These are phyloP conservation scores for Crucihimalaya himalaica DNA, from an alignment of 345 rosid species.

Conservation along the genomic window DNA sequence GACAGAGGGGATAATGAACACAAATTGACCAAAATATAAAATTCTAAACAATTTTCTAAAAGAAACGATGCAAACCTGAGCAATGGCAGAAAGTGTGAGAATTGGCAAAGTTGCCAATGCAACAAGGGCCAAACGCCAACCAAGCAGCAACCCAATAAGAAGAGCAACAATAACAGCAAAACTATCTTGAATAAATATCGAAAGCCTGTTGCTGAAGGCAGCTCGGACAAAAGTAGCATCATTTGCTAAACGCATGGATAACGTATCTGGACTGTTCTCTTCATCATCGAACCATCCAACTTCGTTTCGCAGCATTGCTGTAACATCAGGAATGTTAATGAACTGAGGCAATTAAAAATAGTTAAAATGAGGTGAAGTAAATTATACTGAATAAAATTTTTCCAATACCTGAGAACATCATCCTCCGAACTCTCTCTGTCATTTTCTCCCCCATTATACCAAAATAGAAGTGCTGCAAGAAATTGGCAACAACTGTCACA, in stretches of 20 bases:
- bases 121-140: slow-evolving; percentile 95
- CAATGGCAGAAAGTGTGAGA: slow-evolving; percentile 84
- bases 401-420: slow-evolving; percentile 96
- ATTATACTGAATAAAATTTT: neutral
- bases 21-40: neutral
- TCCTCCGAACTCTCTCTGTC: slow-evolving; percentile 95
- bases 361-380: neutral
- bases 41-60: neutral
- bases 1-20: neutral
- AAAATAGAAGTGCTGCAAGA: slow-evolving; percentile 97
- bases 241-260: slow-evolving; percentile 99
- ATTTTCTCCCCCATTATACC: slow-evolving; percentile 99
- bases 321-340: slow-evolving; percentile 35
- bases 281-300: slow-evolving; percentile 99
- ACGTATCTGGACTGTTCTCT: slow-evolving; percentile 89
- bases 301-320: slow-evolving; percentile 98
- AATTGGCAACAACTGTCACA: slow-evolving; percentile 94
- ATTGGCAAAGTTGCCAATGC: slow-evolving; percentile 92
- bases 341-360: slow-evolving; percentile 30
- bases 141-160: slow-evolving; percentile 79
- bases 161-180: slow-evolving; percentile 89
- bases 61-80: slow-evolving; percentile 71
- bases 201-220: slow-evolving; percentile 97
- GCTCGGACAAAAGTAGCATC: slow-evolving; percentile 99
- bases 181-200: slow-evolving; percentile 95